Evolutionary conservation across 2,329 filamentous ascomycete genomes (phyloP).

Genomic region (Furcasterigmium furcatum): DNA sequence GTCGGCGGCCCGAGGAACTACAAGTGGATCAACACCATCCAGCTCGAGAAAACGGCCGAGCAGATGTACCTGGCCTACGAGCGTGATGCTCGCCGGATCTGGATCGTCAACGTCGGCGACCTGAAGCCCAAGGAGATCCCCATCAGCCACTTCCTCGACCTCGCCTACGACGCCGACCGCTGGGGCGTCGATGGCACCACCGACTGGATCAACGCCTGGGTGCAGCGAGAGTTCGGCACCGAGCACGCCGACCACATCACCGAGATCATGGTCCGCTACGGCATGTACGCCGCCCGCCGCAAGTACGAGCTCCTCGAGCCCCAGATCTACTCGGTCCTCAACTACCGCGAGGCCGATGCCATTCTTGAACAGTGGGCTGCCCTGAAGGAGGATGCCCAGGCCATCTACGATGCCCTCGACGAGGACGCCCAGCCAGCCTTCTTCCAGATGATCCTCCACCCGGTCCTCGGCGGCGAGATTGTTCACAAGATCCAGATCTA

Average conservation of each 20-base stretch:
- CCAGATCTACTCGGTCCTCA: conserved; percentile 45
- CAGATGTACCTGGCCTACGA: conserved; percentile 57
- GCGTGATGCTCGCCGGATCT: conserved; percentile 56
- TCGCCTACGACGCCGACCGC: conserved; percentile 60
- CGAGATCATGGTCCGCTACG: conserved; percentile 44
- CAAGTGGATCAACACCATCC: conserved; percentile 63
- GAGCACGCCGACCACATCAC: conserved; percentile 44
- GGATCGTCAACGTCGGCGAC: conserved; percentile 67
- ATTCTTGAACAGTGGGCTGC: conserved; percentile 47
- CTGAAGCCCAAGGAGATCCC: conserved; percentile 63
- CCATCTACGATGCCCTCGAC: conserved; percentile 51
- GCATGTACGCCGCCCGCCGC: conserved; percentile 27
- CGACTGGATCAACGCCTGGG: conserved; percentile 55
- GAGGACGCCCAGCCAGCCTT: conserved; percentile 51
- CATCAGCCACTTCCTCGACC: conserved; percentile 64
- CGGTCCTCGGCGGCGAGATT: conserved; percentile 48
- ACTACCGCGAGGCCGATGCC: conserved; percentile 55
- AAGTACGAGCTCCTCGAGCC: conserved; percentile 31
- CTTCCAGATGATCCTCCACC: conserved; percentile 56
- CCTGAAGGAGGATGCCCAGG: conserved; percentile 50
- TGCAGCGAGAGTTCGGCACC: conserved; percentile 52
- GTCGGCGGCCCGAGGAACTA: conserved; percentile 44
- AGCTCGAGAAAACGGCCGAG: conserved; percentile 58
- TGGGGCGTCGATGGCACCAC: conserved; percentile 54
- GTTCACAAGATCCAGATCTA: conserved; percentile 47